Evolutionary conservation across 306 rosid genomes (phyloP), one percentile per base, ranked within the genome.

Genomic region (Dryas octopetala): DNA sequence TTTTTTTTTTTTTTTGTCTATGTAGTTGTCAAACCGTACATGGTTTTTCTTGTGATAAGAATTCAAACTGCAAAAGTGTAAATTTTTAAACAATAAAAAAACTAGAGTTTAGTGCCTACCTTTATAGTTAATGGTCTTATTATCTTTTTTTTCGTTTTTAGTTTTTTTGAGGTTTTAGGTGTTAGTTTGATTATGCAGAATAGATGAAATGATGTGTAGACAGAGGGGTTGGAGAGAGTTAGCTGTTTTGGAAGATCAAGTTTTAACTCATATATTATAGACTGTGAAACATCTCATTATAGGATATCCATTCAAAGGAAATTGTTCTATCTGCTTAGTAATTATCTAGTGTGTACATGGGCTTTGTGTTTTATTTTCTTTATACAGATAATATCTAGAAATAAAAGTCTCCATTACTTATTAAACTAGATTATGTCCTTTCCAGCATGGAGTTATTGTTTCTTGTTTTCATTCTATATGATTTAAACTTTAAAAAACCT

Each of bases 201-300:
- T 95, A 97, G 99, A 95, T 76, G 97, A 95, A 85, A 92, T 95
- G 99, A 95, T 95, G 99, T 88, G 93, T 19, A 97, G 97, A 73
- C 99, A 95, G 84, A 90, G 93, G 89, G 99, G 97, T 52, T 95
- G 99, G 99, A 87, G 97, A 72, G 99, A 95, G 83, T 85, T 95
- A 65, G 90, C 99, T 70, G 67, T 86, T 80, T 80, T 95, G 89
- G 99, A 97, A 9, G 40, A 57, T 17, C 40, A 1, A 38, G 4
- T 19, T 58, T 58, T 58, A 6, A 32, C 32, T 28, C 9, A 28
- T 61, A 61, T 12, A 4, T 61, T 61, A 15, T 61, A 44, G 66
- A 32, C 45, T 17, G 11, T 32, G 6, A 13, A 28, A 2, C 66
- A 4, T 61, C 32, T 23, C 44, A 58, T 61, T 13, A 12, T 32